phyloP scores from a whole-genome alignment of 1,284 basidiomycete genomes.

The Entoloma clypeatum region DNA sequence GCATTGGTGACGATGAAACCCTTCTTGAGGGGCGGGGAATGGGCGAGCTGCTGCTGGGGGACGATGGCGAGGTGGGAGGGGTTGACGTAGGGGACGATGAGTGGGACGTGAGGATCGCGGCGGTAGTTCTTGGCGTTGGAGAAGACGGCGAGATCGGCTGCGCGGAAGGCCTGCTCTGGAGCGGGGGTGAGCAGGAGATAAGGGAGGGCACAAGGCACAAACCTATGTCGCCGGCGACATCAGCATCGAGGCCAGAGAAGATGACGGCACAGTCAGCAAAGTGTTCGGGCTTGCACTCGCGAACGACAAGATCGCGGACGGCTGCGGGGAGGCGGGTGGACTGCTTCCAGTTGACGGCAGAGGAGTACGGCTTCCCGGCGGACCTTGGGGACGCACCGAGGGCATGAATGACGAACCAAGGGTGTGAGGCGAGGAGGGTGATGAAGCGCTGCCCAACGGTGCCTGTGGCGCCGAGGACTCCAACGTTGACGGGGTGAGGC shows the following conservation, averaged over 20 bases:
- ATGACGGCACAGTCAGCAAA: constrained; percentile 86
- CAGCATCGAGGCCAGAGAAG: constrained; percentile 94
- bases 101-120: constrained; percentile 90
- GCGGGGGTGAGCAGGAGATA: constrained; percentile 8
- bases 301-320: constrained; percentile 70
- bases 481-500: constrained; percentile 75
- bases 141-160: constrained; percentile 89
- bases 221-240: constrained; percentile 95
- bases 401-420: constrained; percentile 85
- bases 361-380: constrained; percentile 80
- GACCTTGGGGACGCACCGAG: constrained; percentile 90
- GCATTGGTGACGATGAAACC: constrained; percentile 99
- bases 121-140: constrained; percentile 99
- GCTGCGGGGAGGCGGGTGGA: constrained; percentile 67
- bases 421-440: constrained; percentile 82
- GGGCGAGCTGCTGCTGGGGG: constrained; percentile 72
- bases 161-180: constrained; percentile 82
- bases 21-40: constrained; percentile 69
- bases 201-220: constrained; percentile 27
- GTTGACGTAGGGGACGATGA: constrained; percentile 97
- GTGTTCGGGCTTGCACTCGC: constrained; percentile 74
- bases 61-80: constrained; percentile 84
- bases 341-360: constrained; percentile 92
- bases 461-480: constrained; percentile 93
- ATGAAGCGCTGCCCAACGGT: constrained; percentile 97